phyloP scores from a whole-genome alignment of 352 stramenopile species.

The Pythium utonaiense region DNA sequence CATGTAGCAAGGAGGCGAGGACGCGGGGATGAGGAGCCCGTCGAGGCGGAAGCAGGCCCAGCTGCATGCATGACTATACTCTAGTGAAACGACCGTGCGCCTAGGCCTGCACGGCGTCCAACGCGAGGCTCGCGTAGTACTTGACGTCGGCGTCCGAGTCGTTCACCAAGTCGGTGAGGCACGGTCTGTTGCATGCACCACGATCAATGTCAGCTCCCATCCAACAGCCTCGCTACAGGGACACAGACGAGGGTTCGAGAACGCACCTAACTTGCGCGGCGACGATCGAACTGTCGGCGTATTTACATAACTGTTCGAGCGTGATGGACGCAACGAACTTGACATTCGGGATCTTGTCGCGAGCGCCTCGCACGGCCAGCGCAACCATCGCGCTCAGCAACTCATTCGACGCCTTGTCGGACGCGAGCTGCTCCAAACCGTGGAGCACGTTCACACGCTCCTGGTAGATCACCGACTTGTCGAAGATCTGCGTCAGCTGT shows the following conservation, averaged over 20 bases:
- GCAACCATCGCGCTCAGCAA: constrained; percentile 57
- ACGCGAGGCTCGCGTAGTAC: constrained; percentile 81
- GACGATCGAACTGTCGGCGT: constrained; percentile 62
- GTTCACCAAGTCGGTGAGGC: constrained; percentile 70
- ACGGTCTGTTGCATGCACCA: constrained; percentile 39
- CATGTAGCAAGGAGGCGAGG: background rate
- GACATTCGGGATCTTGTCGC: constrained; percentile 88
- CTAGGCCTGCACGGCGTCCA: constrained; percentile 72
- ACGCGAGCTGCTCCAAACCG: constrained; percentile 66
- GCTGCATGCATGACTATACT: constrained; percentile 23
- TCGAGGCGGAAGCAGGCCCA: background rate
- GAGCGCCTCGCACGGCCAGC: constrained; percentile 65
- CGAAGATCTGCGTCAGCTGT: constrained; percentile 74
- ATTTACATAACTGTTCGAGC: constrained; percentile 81
- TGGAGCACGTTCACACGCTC: constrained; percentile 84
- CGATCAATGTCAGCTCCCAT: too few species aligned
- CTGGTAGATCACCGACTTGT: constrained; percentile 85
- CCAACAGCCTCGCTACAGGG: too few species aligned
- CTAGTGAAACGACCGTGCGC: constrained; percentile 17
- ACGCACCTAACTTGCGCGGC: constrained; percentile 71
- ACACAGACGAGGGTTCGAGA: background rate
- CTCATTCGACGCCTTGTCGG: constrained; percentile 69
- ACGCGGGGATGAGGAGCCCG: background rate
- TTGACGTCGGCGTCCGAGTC: constrained; percentile 83
- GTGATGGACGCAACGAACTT: constrained; percentile 86